Evolutionary conservation across 345 rosid species (phyloP), one percentile per base, ranked within the genome.

Genomic region (Luvunga scandens): DNA sequence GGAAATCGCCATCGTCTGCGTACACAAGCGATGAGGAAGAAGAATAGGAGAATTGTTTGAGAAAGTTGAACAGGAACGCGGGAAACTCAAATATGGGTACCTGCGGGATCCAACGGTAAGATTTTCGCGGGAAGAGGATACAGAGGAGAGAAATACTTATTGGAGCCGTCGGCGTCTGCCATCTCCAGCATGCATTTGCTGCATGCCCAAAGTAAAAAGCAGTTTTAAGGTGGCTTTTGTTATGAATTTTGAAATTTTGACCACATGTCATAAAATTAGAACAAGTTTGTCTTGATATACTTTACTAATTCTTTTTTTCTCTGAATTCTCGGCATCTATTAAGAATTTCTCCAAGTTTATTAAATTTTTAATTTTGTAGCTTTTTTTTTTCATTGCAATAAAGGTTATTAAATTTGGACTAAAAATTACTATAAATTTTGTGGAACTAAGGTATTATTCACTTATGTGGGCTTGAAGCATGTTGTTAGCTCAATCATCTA

Each of bases 41-140:
- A 71, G 69, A 77, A 60, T 53, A 81, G 59, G 69, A 81, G 25
- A 73, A 72, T 3, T 28, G 56, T 24, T 57, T 63, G 67, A 66
- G 42, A 69, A 72, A 68, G 16, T 64, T 67, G 67, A 77, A 64
- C 28, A 16, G 19, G 27, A 31, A 7, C 28, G 81, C 69, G 72
- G 71, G 73, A 66, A 75, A 77, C 76, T 68, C 33, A n/a, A 69
- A 56, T 36, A 76, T n/a, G 4, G 24, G n/a, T 18, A 70, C 55
- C 9, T 22, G 70, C 7, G 30, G 64, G 9, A 78, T 42, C 14
- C 61, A 38, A 73, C 60, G 19, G 57, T 74, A 39, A 31, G 48
- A 62, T 61, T 60, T 39, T 62, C 18, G 71, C 63, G 7, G 71
- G 77, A 36, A 22, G 14, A 56, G 21, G 75, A 56, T 3, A 21